Evolutionary conservation across 306 rosid genomes (phyloP), one percentile per base, ranked within the genome.

Genomic region (Macrotyloma uniflorum): DNA sequence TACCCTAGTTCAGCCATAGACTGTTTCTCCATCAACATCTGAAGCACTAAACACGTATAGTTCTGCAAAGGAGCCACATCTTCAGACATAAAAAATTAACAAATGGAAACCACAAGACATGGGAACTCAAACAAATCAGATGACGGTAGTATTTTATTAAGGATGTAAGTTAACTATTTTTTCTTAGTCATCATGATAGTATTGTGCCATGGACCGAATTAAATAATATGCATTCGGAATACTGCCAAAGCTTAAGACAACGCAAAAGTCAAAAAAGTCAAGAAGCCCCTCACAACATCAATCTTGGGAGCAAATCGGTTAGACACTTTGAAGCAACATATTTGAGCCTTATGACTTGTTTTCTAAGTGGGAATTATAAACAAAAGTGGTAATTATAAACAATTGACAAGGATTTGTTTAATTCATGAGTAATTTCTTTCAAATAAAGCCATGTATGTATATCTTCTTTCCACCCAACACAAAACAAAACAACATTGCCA

Each of bases 251-350:
- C 64, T 26, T 64, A 47, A 70, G 72, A 65, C 75, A 70, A 67
- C 6, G 42, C 50, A 75, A 68, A 64, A 68, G 84, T 83, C 78
- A 75, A 81, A 50, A 53, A 77, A 63, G 77, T 70, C 15, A 85
- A 80, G 55, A 28, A 69, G 55, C 53, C 20, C 61, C 82, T 72
- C 32, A 49, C 46, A 57, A 70, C 76, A 73, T 72, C 66, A 35
- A 72, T 35, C 64, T 20, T 19, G 22, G 35, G 16, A 38, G 42
- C 68, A 70, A 51, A 43, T 47, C 26, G 28, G 76, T 70, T 49
- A 46, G 43, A 26, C 42, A 24, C 58, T 15, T 1, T 64, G 74
- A 26, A 9, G 26, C 16, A 72, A 53, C 51, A 24, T 11, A 54
- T 53, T 71, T 35, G 50, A 35, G 63, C 10, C 12, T 33, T 16